Percentiles rank a stretch among this genome's conserved stretches.
phyloP scores from a whole-genome alignment of 257 asterid genomes.

The Fraxinus anomala region DNA sequence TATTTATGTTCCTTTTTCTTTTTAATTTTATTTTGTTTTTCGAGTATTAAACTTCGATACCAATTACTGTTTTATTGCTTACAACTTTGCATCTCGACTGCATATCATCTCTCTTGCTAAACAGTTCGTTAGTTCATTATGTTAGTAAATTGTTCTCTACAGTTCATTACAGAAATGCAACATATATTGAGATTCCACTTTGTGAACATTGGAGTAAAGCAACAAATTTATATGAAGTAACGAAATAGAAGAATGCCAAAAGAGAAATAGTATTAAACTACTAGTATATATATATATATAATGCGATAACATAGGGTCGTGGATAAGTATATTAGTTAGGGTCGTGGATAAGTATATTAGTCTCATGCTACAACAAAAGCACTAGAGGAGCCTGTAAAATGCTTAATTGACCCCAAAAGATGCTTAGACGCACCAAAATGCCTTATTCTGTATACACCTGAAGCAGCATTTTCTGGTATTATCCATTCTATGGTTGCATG shows the following conservation, averaged over 20 bases:
- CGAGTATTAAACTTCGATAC: not conserved
- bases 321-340: not conserved
- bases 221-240: not conserved
- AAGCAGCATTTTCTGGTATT: constrained; percentile 63
- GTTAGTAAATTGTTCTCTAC: not conserved
- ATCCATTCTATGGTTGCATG: constrained; percentile 77
- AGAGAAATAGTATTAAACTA: not conserved
- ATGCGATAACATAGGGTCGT: not conserved
- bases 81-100: not conserved
- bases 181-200: not conserved
- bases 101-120: not conserved
- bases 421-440: constrained; percentile 93
- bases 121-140: not conserved
- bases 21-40: not conserved
- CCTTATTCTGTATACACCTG: constrained; percentile 80
- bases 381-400: constrained; percentile 85
- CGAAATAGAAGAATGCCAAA: not conserved
- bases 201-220: not conserved
- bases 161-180: no score
- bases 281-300: not conserved
- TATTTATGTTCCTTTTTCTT: not conserved
- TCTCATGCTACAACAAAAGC: constrained; percentile 75
- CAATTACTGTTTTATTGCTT: not conserved
- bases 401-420: constrained; percentile 67
- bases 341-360: not conserved